Base-by-base conservation (phyloP, 306 rosid genomes). In the Mimosa pudica region DNA sequence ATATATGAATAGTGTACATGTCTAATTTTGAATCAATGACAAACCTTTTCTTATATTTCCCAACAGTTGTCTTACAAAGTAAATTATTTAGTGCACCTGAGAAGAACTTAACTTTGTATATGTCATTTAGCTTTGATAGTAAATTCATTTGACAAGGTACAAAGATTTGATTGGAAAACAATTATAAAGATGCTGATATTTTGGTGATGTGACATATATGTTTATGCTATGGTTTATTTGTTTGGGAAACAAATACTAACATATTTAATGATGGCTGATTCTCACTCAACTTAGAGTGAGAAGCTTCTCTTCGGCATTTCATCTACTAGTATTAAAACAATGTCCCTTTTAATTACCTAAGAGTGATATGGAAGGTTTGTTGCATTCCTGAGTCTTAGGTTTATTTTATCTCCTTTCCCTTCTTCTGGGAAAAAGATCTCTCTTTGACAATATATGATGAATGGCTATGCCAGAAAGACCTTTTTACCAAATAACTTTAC, bases 321-420 rank as follows among this genome's bases (percentile, higher is more conserved):
- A 68, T 68, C 54, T 42, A 2, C 38, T 61, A 41, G 44, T 62
- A 38, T 64, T 13, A 45, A 36, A 1, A 16, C 48, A 66, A 17
- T 66, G 32, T 38, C 71, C 38, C 49, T 38, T 9, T 44, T 12
- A 44, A 35, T n/a, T 44, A n/a, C 47, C n/a, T 9, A 44, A 44
- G 14, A 42, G 73, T 44, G 73, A n/a, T 68, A 8, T 68, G 72
- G 33, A 68, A n/a, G 17, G 17, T 68, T 41, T 42, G 73, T 41
- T 17, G 73, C 52, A 68, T 42, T 17, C 73, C 8, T 42, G 52
- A 69, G 14, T 69, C 52, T 42, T 18, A 6, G 10, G 73, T 45
- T 45, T 45, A 3, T 69, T 5, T 30, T 42, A 49, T 44, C 45
- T 69, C 46, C 8, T 69, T 44, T 10, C 11, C 57, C 10, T 70